Conservation (phyloP, 371 early-diverging fungal species). For the Apophysomyces elegans region DNA sequence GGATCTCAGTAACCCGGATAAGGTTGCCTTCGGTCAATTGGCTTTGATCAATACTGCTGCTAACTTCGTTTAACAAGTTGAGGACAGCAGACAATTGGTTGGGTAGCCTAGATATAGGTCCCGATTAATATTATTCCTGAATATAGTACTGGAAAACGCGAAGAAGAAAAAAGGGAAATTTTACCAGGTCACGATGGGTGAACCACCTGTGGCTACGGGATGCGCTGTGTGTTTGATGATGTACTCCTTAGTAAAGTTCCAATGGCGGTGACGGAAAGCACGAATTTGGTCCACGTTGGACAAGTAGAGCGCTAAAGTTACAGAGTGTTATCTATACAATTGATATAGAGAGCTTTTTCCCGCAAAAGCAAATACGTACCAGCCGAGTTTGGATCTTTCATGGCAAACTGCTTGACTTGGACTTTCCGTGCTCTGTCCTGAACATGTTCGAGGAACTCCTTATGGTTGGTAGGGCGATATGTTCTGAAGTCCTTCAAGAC, state of each 20-base stretch:
- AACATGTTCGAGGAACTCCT: conserved; percentile 72
- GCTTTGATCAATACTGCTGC: conserved; percentile 39
- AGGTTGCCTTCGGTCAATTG: conserved; percentile 58
- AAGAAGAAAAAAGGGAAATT: conserved; percentile 8
- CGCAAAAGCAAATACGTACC: conserved; percentile 20
- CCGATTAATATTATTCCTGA: not conserved
- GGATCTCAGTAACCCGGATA: conserved; percentile 56
- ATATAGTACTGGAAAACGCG: not conserved
- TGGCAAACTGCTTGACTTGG: conserved; percentile 52
- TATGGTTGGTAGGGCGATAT: conserved; percentile 82
- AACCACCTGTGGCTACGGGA: conserved; percentile 73
- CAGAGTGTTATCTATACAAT: not conserved
- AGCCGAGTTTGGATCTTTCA: conserved; percentile 58
- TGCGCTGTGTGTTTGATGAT: conserved; percentile 78
- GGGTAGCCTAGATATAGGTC: conserved; percentile 59
- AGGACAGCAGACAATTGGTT: conserved; percentile 74
- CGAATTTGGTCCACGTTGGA: conserved; percentile 84
- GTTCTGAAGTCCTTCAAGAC: conserved; percentile 77
- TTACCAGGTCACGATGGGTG: conserved; percentile 63
- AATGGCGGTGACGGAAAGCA: conserved; percentile 86
- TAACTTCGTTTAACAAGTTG: conserved; percentile 59
- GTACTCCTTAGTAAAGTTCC: conserved; percentile 88
- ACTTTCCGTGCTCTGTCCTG: conserved; percentile 53
- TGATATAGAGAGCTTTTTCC: not conserved
- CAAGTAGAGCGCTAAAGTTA: conserved; percentile 62